Evolutionary conservation across 176 grass and related monocot genomes (phyloP).

Genomic region (Aegilops longissima): DNA sequence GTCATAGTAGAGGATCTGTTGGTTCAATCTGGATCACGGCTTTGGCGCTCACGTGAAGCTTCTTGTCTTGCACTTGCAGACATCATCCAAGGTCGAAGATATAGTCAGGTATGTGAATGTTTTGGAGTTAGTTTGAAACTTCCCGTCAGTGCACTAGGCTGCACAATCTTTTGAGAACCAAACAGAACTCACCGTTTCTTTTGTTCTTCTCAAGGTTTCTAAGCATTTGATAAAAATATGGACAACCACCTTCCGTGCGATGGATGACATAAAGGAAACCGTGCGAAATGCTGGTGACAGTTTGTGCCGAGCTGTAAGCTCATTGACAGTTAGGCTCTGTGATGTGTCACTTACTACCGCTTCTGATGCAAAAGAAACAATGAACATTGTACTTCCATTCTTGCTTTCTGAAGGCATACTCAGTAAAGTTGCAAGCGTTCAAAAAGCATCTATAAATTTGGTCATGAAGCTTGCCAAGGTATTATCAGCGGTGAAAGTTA

Average conservation of each 20-base stretch:
- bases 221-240: conserved; percentile 94
- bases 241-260: conserved; percentile 78
- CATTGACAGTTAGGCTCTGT: conserved; percentile 80
- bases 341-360: conserved; percentile 75
- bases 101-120: conserved; percentile 58
- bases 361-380: conserved; percentile 86
- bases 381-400: conserved; percentile 87
- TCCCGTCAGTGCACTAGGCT: conserved; percentile 24
- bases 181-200: background rate
- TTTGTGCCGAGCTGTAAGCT: conserved; percentile 87
- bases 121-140: conserved; percentile 8
- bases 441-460: conserved; percentile 85
- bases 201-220: conserved; percentile 58
- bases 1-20: conserved; percentile 88
- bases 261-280: conserved; percentile 99
- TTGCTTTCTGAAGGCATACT: conserved; percentile 93
- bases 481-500: conserved; percentile 9
- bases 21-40: conserved; percentile 93
- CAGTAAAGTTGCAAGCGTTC: conserved; percentile 93
- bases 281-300: conserved; percentile 91
- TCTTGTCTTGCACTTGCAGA: conserved; percentile 98
- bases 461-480: conserved; percentile 99
- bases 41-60: conserved; percentile 96
- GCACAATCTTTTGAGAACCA: conserved; percentile 5
- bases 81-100: conserved; percentile 92